Evolutionary conservation across 768 basidiomycete genomes (phyloP), one percentile per base, ranked within the genome.

Genomic region (Exidia glandulosa): DNA sequence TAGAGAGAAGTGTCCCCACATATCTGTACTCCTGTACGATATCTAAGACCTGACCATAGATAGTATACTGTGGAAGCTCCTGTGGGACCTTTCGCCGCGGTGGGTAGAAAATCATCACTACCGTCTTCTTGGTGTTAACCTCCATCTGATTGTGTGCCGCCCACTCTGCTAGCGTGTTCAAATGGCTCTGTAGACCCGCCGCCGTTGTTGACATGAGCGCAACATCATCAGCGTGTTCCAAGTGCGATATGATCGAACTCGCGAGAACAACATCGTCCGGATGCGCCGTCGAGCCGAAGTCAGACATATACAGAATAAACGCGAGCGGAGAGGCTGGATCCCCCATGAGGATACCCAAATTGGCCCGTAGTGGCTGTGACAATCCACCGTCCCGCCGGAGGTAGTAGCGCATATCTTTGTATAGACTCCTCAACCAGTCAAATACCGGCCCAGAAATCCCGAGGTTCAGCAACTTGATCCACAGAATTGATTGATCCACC

Each of bases 401-500:
- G 27, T 60, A 47, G 59, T 68, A 70, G 1, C 32, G 2, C 65
- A 69, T 69, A 7, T 61, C 58, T 2, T 32, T 41, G 52, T 71
- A 70, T 16, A 70, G 47, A 59, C 63, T 67, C 12, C 66, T 59
- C 2, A 71, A 60, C 68, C 69, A 70, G 59, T 72, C 70, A 63
- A 71, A 71, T 23, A 69, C 33, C 7, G 62, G 65, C 0, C 71
- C 70, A 2, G 64, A 57, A 1, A 65, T 66, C 2, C 64, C 61
- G 5, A 57, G 27, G 23, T 55, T 32, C 19, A 33, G 32, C 5
- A 65, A 56, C 30, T 63, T 61, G 6, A 63, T 59, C 63, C 64
- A 63, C 13, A 63, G 58, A 6, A 59, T 60, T 0, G 41, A 50
- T n/a, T 41, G 45, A 32, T 63, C 63, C 1, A 60, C 63, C 2